Evolutionary conservation across 306 rosid genomes (phyloP).

Genomic region (Quercus glauca): DNA sequence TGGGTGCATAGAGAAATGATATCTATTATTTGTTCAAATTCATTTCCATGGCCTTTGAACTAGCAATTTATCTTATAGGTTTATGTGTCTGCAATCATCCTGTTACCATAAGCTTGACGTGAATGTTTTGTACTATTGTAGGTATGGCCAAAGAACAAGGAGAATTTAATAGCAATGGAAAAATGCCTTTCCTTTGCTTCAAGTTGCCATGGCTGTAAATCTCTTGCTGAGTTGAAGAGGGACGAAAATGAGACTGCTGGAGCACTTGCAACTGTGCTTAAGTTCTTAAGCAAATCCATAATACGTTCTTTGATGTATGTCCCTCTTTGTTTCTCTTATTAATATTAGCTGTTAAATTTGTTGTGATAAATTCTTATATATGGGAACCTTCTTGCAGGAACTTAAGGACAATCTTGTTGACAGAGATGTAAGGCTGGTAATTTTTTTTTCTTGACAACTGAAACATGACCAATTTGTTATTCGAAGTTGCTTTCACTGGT

Average conservation of each 20-base stretch:
- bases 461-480: neutral
- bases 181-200: slow-evolving; percentile 85
- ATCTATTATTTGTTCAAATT: neutral
- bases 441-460: neutral
- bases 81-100: slow-evolving; percentile 1
- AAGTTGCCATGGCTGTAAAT: slow-evolving; percentile 76
- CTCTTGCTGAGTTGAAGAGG: slow-evolving; percentile 64
- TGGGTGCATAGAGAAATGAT: neutral
- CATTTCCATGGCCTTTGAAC: slow-evolving; percentile 10
- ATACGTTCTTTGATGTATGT: slow-evolving; percentile 67
- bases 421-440: slow-evolving; percentile 86
- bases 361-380: slow-evolving; percentile 31
- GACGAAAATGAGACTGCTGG: slow-evolving; percentile 80
- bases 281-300: slow-evolving; percentile 67
- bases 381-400: slow-evolving; percentile 51
- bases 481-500: neutral
- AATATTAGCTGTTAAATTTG: neutral
- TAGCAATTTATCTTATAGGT: slow-evolving; percentile 10
- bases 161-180: slow-evolving; percentile 78
- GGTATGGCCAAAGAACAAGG: slow-evolving; percentile 85
- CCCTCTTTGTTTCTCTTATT: slow-evolving; percentile 7
- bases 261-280: slow-evolving; percentile 68
- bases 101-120: neutral
- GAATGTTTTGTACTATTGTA: slow-evolving; percentile 32
- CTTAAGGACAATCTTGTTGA: slow-evolving; percentile 37